Conservation (phyloP, 306 rosid genomes). For the Cucumis melo region DNA sequence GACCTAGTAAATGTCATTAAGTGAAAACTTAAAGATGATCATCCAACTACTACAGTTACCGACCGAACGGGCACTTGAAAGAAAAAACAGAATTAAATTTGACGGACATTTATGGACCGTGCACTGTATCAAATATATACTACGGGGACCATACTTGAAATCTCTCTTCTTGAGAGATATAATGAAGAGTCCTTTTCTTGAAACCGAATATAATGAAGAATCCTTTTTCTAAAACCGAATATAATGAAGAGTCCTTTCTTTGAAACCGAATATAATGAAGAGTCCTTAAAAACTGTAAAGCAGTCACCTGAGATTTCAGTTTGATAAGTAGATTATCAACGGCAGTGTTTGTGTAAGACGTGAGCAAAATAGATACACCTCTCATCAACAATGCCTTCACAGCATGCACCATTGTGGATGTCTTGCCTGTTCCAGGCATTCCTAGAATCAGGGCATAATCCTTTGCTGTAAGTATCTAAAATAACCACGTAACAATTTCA, state of each 20-base stretch:
- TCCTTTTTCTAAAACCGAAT: too few relatives aligned
- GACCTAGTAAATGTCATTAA: not conserved
- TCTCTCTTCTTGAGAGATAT: not conserved
- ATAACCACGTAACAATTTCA: not conserved
- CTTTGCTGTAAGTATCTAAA: constrained; percentile 82
- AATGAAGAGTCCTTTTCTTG: too few relatives aligned
- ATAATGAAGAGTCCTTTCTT: too few relatives aligned
- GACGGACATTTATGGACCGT: too few relatives aligned
- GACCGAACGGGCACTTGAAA: not conserved
- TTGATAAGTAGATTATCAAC: constrained; percentile 91
- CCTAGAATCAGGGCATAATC: constrained; percentile 90
- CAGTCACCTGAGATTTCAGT: constrained; percentile 64
- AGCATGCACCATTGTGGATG: constrained; percentile 95
- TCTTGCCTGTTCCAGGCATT: constrained; percentile 99
- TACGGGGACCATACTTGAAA: not conserved
- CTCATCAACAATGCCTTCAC: constrained; percentile 83
- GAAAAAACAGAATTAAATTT: not conserved
- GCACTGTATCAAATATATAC: too few relatives aligned
- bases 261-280: not conserved
- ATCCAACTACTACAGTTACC: not conserved
- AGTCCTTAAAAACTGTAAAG: not conserved
- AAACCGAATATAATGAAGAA: not conserved
- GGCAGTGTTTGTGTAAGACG: constrained; percentile 88
- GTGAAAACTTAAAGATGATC: not conserved
- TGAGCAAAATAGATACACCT: constrained; percentile 85